Evolutionary conservation across 1,284 basidiomycete genomes (phyloP).

Genomic region (Cerrena zonata): DNA sequence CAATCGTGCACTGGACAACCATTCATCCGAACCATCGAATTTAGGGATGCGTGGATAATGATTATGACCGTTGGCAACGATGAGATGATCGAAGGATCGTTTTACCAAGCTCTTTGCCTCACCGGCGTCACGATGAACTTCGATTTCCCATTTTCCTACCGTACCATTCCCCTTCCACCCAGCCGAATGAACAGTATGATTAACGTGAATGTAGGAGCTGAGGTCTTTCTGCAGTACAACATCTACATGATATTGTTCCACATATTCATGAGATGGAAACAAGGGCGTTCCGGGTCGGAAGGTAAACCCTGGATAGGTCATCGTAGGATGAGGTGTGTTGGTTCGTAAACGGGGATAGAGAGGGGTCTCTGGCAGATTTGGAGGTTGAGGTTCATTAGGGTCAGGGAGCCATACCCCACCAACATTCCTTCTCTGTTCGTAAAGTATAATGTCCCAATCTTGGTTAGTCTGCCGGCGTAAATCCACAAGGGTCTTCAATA

Average conservation of each 20-base stretch:
- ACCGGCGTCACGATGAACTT: conserved; percentile 14
- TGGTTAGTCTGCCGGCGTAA: conserved; percentile 34
- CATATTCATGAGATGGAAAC: conserved; percentile 42
- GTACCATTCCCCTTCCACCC: conserved; percentile 39
- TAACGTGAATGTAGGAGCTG: conserved; percentile 35
- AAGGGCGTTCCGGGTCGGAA: conserved; percentile 45
- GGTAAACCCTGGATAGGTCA: conserved; percentile 50
- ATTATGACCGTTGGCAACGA: conserved; percentile 51
- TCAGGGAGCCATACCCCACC: conserved; percentile 53
- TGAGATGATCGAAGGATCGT: conserved; percentile 43
- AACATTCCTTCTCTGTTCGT: conserved; percentile 44
- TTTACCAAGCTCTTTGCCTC: conserved; percentile 7
- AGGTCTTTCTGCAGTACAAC: conserved; percentile 38
- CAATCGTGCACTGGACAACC: conserved; percentile 32
- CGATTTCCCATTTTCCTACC: conserved; percentile 41
- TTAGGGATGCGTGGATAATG: conserved; percentile 42
- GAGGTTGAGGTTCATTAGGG: conserved; percentile 34
- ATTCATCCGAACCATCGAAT: conserved; percentile 44
- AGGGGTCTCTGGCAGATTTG: conserved; percentile 47
- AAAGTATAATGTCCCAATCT: conserved; percentile 44
- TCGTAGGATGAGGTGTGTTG: conserved; percentile 45
- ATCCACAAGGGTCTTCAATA: conserved; percentile 45
- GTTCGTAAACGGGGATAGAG: conserved; percentile 50
- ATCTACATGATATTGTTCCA: conserved; percentile 42
- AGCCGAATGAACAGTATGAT: conserved; percentile 40